These are phyloP conservation scores for Kondoa subrosea DNA, from an alignment of 768 basidiomycete genomes.

Conservation along the genomic window DNA sequence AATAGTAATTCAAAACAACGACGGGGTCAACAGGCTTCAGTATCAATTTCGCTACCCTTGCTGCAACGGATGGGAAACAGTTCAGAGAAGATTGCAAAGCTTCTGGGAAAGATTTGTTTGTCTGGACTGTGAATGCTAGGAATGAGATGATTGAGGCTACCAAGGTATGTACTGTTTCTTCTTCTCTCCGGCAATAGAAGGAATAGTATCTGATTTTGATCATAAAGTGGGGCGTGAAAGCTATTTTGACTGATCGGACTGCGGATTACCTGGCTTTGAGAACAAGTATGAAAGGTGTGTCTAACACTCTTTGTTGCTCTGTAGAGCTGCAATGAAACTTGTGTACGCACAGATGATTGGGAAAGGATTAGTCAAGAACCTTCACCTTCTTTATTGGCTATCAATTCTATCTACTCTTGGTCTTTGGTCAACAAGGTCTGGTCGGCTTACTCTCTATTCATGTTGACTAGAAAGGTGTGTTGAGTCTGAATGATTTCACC, in stretches of 20 bases:
- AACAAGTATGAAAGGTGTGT: conserved; percentile 22
- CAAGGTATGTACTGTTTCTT: conserved; percentile 16
- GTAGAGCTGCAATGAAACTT: not conserved
- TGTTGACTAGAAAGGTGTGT: not conserved
- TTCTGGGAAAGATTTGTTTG: conserved; percentile 44
- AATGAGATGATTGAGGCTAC: conserved; percentile 34
- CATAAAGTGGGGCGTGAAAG: conserved; percentile 51
- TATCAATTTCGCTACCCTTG: conserved; percentile 56
- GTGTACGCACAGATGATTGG: not conserved
- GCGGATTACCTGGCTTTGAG: conserved; percentile 27
- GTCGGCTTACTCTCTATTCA: not conserved
- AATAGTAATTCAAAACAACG: not conserved
- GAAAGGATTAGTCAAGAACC: not conserved
- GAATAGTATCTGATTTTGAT: not conserved
- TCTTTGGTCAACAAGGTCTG: not conserved
- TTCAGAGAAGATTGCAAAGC: conserved; percentile 56
- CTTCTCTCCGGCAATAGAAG: too few species aligned
- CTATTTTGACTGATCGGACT: conserved; percentile 52
- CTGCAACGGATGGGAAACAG: conserved; percentile 54
- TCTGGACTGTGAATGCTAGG: conserved; percentile 86
- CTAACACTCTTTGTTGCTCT: not conserved
- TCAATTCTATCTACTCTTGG: not conserved
- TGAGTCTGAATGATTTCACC: not conserved
- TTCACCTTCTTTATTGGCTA: not conserved
- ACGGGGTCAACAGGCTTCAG: conserved; percentile 45